A percentile compares a stretch with the other conserved stretches of the same genome.
phyloP scores from a whole-genome alignment of 2,329 filamentous ascomycete genomes.

The Scortechinia acanthostroma region DNA sequence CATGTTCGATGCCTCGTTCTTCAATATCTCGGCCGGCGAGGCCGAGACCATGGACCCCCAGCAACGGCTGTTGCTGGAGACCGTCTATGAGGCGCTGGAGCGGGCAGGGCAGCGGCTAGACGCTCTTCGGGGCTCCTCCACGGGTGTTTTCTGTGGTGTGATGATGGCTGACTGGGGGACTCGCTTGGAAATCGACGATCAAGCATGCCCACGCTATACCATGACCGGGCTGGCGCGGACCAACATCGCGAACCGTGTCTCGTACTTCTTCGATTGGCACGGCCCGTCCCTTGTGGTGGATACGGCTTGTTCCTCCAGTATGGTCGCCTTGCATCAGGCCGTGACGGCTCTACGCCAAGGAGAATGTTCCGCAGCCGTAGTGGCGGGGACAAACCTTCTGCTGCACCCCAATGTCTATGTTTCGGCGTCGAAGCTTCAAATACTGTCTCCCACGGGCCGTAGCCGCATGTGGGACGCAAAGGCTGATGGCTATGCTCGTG shows the following conservation, averaged over 20 bases:
- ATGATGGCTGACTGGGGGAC: conserved; percentile 26
- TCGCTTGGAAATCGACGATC: conserved; percentile 20
- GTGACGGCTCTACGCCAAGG: conserved; percentile 28
- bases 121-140: conserved; percentile 20
- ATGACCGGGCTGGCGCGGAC: conserved; percentile 22
- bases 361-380: conserved; percentile 26
- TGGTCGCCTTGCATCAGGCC: conserved; percentile 31
- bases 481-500: conserved; percentile 40
- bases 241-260: conserved; percentile 34
- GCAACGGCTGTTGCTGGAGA: conserved; percentile 17
- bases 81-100: conserved; percentile 24
- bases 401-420: conserved; percentile 6
- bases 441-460: conserved; percentile 41
- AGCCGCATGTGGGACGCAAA: conserved; percentile 35
- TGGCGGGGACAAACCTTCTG: conserved; percentile 10
- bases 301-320: conserved; percentile 34
- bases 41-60: conserved; percentile 19
- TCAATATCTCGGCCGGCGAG: conserved; percentile 22
- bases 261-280: conserved; percentile 28
- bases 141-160: conserved; percentile 27
- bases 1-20: conserved; percentile 18
- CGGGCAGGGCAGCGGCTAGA: conserved; percentile 21
- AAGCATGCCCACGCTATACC: conserved; percentile 17
- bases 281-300: conserved; percentile 32
- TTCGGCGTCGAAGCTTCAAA: conserved; percentile 12